Base-by-base conservation (phyloP, 1,284 basidiomycete species). In the Sphaerobolus stellatus region DNA sequence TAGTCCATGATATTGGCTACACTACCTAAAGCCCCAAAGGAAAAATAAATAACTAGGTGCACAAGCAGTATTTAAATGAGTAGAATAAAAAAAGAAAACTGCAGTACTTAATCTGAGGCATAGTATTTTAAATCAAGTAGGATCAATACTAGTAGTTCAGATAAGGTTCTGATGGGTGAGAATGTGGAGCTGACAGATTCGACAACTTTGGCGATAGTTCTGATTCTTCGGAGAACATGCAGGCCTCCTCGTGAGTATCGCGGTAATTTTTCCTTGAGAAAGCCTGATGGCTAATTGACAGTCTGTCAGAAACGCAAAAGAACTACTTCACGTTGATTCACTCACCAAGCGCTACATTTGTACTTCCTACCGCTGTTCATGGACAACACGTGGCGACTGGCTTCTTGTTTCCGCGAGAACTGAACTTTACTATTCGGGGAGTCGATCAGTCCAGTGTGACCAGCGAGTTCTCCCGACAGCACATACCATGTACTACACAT, bases 331-430 rank as follows among this genome's bases (percentile, higher is more conserved):
- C n/a, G n/a, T 2, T 7, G 9, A 40, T 11, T 25, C 30, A 40
- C 52, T 25, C 20, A 54, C 52, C 52, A 54, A 30, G 31, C 52
- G 30, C 52, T 54, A 28, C 52, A 54, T 38, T 54, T 54, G 38
- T 54, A 54, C 28, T 55, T 50, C 54, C 54, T 31, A 20, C 50
- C 56, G 24, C 41, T 48, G 46, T 54, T 54, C 45, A 54, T 31
- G 16, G 52, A 48, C 6, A 38, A 25, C 13, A 54, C 52, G 29
- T 54, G 52, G 18, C 52, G 44, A 41, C 44, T 54, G 5, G 52
- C 52, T 29, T 54, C 52, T 41, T 54, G 52, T 44, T 54, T 54
- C 14, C 52, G 31, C 16, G 52, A 48, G 30, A 54, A 54, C 6
- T 34, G 34, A 16, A 33, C 38, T 14, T 48, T 48, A 31, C 52